These are phyloP conservation scores for Salvia splendens DNA, from an alignment of 257 asterid genomes.

Conservation along the genomic window DNA sequence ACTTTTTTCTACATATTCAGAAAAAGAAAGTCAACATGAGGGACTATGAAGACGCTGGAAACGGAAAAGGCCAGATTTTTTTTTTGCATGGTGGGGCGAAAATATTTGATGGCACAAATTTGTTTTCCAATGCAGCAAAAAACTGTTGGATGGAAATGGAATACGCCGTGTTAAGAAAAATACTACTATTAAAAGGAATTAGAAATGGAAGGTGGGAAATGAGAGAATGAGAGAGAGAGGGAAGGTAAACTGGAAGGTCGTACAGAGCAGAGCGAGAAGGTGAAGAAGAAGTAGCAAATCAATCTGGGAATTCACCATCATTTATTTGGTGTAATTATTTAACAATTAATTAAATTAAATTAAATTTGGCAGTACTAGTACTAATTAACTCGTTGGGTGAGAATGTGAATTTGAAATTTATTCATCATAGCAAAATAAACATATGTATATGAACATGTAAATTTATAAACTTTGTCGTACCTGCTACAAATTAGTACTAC, in stretches of 20 bases:
- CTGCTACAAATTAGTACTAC: no score
- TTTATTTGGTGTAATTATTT: no score
- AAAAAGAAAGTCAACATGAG: slow-evolving; percentile 32
- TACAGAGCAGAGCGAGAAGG: no score
- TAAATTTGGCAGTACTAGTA: background rate
- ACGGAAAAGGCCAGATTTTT: slow-evolving; percentile 26
- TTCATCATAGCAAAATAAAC: no score
- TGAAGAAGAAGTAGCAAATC: no score
- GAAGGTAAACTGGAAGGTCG: background rate
- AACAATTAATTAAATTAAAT: no score
- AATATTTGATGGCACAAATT: slow-evolving; percentile 10
- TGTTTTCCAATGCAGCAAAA: background rate
- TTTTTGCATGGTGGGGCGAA: slow-evolving; percentile 31
- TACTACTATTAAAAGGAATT: slow-evolving; percentile 13
- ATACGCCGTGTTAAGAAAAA: slow-evolving; percentile 1
- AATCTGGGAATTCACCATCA: no score
- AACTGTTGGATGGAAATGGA: slow-evolving; percentile 6
- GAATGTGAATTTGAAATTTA: no score
- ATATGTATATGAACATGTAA: no score
- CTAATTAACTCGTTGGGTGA: no score
- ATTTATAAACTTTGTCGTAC: no score
- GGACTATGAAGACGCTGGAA: slow-evolving; percentile 16
- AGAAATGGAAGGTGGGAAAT: slow-evolving; percentile 29
- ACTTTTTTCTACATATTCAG: slow-evolving; percentile 25
- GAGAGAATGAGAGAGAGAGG: slow-evolving; percentile 16